phyloP scores from a whole-genome alignment of 2,329 filamentous ascomycete genomes.

The Trichophyton rubrum region DNA sequence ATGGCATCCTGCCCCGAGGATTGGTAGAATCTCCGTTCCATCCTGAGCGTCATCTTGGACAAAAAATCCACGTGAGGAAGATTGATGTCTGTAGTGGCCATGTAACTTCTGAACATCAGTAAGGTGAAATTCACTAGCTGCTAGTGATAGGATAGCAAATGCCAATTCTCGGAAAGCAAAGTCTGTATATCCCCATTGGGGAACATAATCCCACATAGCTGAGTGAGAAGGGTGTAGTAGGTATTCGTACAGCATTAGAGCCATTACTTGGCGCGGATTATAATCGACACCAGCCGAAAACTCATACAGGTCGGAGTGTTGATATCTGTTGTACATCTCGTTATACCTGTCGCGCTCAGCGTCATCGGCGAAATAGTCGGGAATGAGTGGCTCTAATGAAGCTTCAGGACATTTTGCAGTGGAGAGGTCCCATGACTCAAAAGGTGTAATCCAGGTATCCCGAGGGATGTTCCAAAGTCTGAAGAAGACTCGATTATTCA shows the following conservation, averaged over 20 bases:
- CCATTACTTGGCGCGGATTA: not conserved
- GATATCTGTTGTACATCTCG: not conserved
- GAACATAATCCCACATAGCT: not conserved
- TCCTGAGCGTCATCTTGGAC: not conserved
- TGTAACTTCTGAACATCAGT: not conserved
- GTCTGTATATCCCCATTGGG: not conserved
- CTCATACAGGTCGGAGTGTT: too few species aligned
- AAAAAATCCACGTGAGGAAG: not conserved
- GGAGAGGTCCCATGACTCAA: not conserved
- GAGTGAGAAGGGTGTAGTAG: not conserved
- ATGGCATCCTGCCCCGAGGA: not conserved
- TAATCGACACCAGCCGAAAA: not conserved
- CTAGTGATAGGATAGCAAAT: constrained; percentile 3
- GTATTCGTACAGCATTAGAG: not conserved
- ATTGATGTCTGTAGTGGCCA: not conserved
- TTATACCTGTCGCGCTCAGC: not conserved
- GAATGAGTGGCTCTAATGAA: not conserved
- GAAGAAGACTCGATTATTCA: not conserved
- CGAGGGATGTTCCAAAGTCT: not conserved
- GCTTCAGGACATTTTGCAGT: not conserved
- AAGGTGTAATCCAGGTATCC: not conserved
- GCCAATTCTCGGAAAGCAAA: constrained; percentile 3
- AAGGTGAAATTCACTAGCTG: not conserved
- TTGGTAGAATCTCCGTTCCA: not conserved
- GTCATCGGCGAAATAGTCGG: not conserved